These are phyloP conservation scores for Sporothrix curviconia DNA, from an alignment of 2,329 filamentous ascomycete genomes.

Conservation along the genomic window DNA sequence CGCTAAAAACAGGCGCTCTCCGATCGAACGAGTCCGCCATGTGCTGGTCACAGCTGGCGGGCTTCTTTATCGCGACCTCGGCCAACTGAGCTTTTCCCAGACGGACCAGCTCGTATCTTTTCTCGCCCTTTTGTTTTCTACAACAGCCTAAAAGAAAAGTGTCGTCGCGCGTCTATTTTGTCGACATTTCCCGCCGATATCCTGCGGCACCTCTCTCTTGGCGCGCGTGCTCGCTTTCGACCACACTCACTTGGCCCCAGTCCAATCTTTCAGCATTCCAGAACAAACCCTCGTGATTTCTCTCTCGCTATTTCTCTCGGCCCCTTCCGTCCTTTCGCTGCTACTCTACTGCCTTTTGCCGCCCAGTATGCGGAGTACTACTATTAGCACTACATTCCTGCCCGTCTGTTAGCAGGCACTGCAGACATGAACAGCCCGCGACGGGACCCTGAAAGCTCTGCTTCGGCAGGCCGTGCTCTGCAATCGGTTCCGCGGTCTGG, in stretches of 20 bases:
- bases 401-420: background rate
- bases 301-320: background rate
- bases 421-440: conserved; percentile 12
- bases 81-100: no score
- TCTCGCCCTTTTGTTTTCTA: background rate
- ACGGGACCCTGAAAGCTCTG: conserved; percentile 3
- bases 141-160: background rate
- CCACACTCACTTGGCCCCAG: background rate
- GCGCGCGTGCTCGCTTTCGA: background rate
- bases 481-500: background rate
- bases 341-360: background rate
- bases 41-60: background rate
- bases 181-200: background rate
- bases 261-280: conserved; percentile 9
- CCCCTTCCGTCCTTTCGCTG: no score
- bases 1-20: background rate
- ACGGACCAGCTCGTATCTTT: no score
- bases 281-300: background rate
- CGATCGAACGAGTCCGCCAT: background rate
- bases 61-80: background rate
- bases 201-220: background rate
- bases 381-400: conserved; percentile 12
- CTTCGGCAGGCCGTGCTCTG: no score
- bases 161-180: no score
- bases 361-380: conserved; percentile 10